Evolutionary conservation across 2,329 filamentous ascomycete species (phyloP), one percentile per base, ranked within the genome.

Genomic region (Pseudofabraea citricarpa): DNA sequence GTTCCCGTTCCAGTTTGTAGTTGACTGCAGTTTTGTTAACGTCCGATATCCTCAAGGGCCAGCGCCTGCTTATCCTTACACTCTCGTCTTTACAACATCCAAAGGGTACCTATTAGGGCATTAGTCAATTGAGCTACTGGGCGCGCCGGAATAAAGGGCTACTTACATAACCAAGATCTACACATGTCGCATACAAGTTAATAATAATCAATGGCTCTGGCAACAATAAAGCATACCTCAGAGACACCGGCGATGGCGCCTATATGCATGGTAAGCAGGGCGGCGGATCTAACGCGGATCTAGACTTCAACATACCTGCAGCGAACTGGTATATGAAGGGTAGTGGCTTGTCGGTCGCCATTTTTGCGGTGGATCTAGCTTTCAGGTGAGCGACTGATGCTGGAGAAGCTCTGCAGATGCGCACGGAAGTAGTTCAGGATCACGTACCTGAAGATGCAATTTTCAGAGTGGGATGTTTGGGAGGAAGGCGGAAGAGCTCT

Each of bases 51-150:
- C 13, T 43, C 22, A 15, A 2, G 5, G 16, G 19, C 26, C 18
- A 18, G 20, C 10, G 24, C 3, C 29, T 6, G 21, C 21, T n/a
- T 31, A 20, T 26, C 66, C 83, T 77, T 79, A 93, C 87, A 95
- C 86, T 84, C 91, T 79, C 53, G 93, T 97, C 79, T 97, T 97
- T 68, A 97, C 89, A 46, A 98, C 93, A 67, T 98, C 93, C 66
- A 98, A 77, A 56, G 93, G 93, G 74, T 98, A 98, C 93, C 90
- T 96, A 64, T 56, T 61, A 57, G 22, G 56, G 46, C 46, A 3
- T 18, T 19, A 40, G 23, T 58, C 36, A 58, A 47, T 40, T 45
- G 39, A 31, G 23, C 23, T 18, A 36, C 19, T 27, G 35, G 46
- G 37, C 40, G 13, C 22, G 36, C 26, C 20, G 43, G 45, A 43